These are phyloP conservation scores for Xerocomus potaroensis DNA, from an alignment of 768 basidiomycete species.

Conservation along the genomic window DNA sequence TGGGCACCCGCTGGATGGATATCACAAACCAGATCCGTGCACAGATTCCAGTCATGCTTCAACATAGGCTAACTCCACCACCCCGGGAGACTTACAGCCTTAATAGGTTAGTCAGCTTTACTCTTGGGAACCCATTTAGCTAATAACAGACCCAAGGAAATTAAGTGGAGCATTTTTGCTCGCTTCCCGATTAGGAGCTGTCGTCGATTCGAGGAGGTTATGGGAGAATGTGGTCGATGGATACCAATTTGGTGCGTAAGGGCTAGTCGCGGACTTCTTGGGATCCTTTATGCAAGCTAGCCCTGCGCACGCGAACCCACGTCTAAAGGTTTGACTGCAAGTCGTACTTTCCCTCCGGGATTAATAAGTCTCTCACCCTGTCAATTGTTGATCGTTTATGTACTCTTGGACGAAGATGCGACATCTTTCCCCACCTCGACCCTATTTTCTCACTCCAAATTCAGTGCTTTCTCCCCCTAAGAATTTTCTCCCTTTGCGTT, in stretches of 20 bases:
- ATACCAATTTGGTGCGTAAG: conserved; percentile 15
- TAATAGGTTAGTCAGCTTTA: conserved; percentile 58
- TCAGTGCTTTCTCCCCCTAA: conserved; percentile 10
- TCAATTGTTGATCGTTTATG: not conserved
- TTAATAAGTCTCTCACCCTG: not conserved
- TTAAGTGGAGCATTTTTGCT: conserved; percentile 79
- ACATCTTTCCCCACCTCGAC: not conserved
- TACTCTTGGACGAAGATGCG: not conserved
- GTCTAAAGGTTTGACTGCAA: not conserved
- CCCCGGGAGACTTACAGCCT: conserved; percentile 93
- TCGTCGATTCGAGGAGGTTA: conserved; percentile 64
- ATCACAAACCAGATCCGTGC: conserved; percentile 76
- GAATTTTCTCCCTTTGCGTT: conserved; percentile 23
- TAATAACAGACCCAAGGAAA: conserved; percentile 42
- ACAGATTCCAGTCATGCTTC: conserved; percentile 87
- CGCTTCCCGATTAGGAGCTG: conserved; percentile 69
- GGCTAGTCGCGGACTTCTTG: not conserved
- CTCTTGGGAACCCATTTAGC: not conserved
- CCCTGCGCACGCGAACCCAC: not conserved
- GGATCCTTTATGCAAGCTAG: conserved; percentile 2
- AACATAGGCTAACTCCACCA: conserved; percentile 84
- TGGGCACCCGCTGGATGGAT: conserved; percentile 55
- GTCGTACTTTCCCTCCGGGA: not conserved
- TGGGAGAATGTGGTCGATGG: conserved; percentile 66
- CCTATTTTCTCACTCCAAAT: conserved; percentile 11